A percentile compares a stretch with the other conserved stretches of the same genome.
Evolutionary conservation across 805 yeast species (phyloP).

Genomic region (Metschnikowia gruessii): DNA sequence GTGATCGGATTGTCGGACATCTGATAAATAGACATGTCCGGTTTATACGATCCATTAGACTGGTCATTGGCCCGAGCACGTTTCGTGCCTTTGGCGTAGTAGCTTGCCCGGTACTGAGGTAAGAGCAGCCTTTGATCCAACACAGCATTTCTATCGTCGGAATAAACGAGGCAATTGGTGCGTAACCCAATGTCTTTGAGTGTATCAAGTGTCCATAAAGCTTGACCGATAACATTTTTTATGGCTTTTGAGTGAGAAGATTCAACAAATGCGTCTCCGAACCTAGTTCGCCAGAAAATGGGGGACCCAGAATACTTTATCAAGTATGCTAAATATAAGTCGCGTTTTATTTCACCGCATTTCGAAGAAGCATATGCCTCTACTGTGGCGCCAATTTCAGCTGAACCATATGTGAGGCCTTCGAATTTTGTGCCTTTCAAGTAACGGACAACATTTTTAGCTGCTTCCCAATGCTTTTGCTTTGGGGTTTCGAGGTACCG

Average conservation of each 20-base stretch:
- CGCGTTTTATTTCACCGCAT: background rate
- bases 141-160: too few relatives aligned
- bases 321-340: background rate
- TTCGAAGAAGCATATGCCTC: background rate
- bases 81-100: too few relatives aligned
- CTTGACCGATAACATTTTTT: background rate
- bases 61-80: too few relatives aligned
- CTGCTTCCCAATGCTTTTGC: conserved; percentile 3
- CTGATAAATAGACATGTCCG: too few relatives aligned
- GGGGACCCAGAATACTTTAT: background rate
- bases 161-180: too few relatives aligned
- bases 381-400: background rate
- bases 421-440: conserved; percentile 4
- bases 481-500: conserved; percentile 1
- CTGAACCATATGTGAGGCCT: background rate
- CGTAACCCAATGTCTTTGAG: too few relatives aligned
- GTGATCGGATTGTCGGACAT: too few relatives aligned
- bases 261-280: background rate
- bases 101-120: too few relatives aligned
- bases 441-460: conserved; percentile 3
- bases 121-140: too few relatives aligned
- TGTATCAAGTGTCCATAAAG: background rate
- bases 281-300: background rate
- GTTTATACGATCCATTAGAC: too few relatives aligned
- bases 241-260: background rate